Percentiles rank a stretch among this genome's conserved stretches.
Evolutionary conservation across 2,329 filamentous ascomycete genomes (phyloP).

Genomic region (Talaromyces rugulosus): DNA sequence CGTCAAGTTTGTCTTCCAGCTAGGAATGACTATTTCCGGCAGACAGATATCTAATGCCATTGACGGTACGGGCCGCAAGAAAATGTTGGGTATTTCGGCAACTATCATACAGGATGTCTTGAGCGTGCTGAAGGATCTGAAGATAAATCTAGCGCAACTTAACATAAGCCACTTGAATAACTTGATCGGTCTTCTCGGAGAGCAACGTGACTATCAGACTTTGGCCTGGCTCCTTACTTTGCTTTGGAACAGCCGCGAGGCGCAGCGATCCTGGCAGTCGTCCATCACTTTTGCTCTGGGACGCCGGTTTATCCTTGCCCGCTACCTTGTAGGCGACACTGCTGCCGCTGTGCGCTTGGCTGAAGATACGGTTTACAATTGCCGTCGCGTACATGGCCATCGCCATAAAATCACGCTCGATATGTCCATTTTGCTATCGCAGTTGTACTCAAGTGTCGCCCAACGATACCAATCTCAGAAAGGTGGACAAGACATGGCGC

Average conservation of each 20-base stretch:
- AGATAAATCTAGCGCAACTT: slow-evolving; percentile 42
- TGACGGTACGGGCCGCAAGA: slow-evolving; percentile 32
- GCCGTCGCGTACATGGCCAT: slow-evolving; percentile 49
- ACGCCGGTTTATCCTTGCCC: slow-evolving; percentile 47
- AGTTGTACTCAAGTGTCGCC: slow-evolving; percentile 45
- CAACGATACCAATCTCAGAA: slow-evolving; percentile 31
- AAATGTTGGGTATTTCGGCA: slow-evolving; percentile 37
- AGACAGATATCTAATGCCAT: slow-evolving; percentile 33
- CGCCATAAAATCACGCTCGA: slow-evolving; percentile 45
- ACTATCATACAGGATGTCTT: slow-evolving; percentile 41
- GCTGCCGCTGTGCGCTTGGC: slow-evolving; percentile 44
- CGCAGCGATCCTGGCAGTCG: slow-evolving; percentile 39
- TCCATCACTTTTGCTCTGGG: slow-evolving; percentile 47
- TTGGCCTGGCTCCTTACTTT: slow-evolving; percentile 39
- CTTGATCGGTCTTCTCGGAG: slow-evolving; percentile 40
- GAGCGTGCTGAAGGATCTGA: slow-evolving; percentile 33
- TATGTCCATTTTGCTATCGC: slow-evolving; percentile 46
- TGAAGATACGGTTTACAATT: slow-evolving; percentile 54
- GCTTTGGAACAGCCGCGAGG: slow-evolving; percentile 44
- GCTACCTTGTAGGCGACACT: slow-evolving; percentile 45
- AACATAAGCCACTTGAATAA: slow-evolving; percentile 39
- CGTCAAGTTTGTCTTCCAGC: slow-evolving; percentile 32
- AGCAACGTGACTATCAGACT: slow-evolving; percentile 42
- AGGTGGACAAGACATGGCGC: slow-evolving; percentile 29
- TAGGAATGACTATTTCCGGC: slow-evolving; percentile 32